These are phyloP conservation scores for Penicillium taxi DNA, from an alignment of 495 filamentous ascomycete genomes.

Conservation along the genomic window DNA sequence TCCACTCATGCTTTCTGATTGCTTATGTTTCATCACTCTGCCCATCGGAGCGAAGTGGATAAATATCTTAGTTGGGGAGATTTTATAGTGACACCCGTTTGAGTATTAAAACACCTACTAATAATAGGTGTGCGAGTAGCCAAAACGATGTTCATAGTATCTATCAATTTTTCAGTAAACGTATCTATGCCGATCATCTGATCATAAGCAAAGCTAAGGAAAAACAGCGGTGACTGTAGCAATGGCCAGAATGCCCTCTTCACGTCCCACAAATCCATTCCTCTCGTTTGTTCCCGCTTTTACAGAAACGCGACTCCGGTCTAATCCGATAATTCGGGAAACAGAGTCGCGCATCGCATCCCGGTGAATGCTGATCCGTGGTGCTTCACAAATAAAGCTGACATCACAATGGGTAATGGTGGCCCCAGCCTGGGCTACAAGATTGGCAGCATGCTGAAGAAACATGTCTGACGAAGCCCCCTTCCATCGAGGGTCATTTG, in stretches of 20 bases:
- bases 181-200: no score
- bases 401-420: slow-evolving; percentile 6
- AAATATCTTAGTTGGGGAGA: no score
- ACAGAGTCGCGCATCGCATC: slow-evolving; percentile 6
- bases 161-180: no score
- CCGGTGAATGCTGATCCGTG: slow-evolving; percentile 5
- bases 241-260: slow-evolving; percentile 8
- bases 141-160: no score
- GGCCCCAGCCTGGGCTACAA: slow-evolving; percentile 4
- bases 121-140: no score
- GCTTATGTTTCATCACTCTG: no score
- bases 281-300: slow-evolving; percentile 10
- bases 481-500: slow-evolving; percentile 4
- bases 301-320: slow-evolving; percentile 4
- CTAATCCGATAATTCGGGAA: slow-evolving; percentile 2
- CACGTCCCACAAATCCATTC: slow-evolving; percentile 9
- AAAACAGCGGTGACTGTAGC: slow-evolving; percentile 8
- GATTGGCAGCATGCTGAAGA: slow-evolving; percentile 5
- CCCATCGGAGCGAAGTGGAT: no score
- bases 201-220: neutral
- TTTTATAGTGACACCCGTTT: no score
- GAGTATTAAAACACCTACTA: no score
- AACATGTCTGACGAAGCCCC: slow-evolving; percentile 7
- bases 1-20: no score
- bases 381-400: slow-evolving; percentile 5